Conservation (phyloP, 1,139 yeast genomes). For the Sugiyamaella japonica region DNA sequence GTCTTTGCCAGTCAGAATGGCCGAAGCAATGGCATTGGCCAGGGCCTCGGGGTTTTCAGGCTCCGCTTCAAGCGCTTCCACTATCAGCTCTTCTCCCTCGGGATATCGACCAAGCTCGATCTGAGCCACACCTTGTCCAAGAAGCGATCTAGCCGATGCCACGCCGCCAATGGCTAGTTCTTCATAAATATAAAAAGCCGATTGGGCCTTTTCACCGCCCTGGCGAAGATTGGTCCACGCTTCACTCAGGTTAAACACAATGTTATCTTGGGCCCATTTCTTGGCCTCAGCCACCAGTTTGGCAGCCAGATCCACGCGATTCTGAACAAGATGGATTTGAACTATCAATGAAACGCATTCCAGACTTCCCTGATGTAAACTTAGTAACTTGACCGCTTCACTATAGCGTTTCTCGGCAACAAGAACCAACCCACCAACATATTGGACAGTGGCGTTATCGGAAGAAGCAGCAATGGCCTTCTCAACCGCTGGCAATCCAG, state of each 20-base stretch:
- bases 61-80: constrained; percentile 47
- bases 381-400: constrained; percentile 40
- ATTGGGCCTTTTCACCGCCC: constrained; percentile 60
- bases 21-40: constrained; percentile 58
- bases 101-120: constrained; percentile 49
- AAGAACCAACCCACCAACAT: constrained; percentile 40
- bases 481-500: constrained; percentile 29
- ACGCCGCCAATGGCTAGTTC: constrained; percentile 55
- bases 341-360: constrained; percentile 43
- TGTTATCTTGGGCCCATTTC: constrained; percentile 62
- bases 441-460: constrained; percentile 36
- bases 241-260: constrained; percentile 67
- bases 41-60: constrained; percentile 52
- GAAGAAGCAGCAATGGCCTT: constrained; percentile 29
- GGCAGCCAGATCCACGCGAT: constrained; percentile 40
- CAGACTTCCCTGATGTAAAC: constrained; percentile 37
- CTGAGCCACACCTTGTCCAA: constrained; percentile 51
- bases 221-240: constrained; percentile 60
- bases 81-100: constrained; percentile 48
- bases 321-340: constrained; percentile 41
- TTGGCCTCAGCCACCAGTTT: constrained; percentile 40
- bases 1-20: constrained; percentile 51
- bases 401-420: constrained; percentile 35
- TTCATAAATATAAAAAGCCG: constrained; percentile 70
- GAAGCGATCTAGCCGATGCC: constrained; percentile 51